Conservation (phyloP, 2,329 filamentous ascomycete species). For the Knufia fluminis region DNA sequence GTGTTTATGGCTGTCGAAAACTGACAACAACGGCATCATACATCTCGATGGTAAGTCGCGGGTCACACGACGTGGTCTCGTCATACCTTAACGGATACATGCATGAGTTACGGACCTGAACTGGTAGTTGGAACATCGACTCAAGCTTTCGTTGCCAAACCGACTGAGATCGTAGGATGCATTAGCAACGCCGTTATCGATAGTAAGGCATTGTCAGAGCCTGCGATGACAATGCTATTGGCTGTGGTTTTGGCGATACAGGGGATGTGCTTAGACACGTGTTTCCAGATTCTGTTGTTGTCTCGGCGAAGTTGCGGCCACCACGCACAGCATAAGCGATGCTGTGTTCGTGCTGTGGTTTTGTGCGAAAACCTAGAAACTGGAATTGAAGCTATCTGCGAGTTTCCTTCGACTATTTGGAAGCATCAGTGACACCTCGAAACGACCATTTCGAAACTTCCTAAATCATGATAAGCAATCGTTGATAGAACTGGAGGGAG, state of each 20-base stretch:
- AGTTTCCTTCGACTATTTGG: slow-evolving; percentile 7
- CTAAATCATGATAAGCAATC: not conserved
- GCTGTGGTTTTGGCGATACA: not conserved
- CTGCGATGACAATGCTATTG: not conserved
- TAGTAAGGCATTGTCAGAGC: not conserved
- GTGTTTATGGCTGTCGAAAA: not conserved
- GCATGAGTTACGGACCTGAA: not conserved
- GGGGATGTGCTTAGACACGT: not conserved
- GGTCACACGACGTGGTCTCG: slow-evolving; percentile 3
- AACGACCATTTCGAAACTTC: not conserved
- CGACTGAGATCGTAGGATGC: not conserved
- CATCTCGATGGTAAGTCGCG: slow-evolving; percentile 3
- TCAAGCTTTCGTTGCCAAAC: not conserved
- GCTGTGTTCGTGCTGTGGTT: slow-evolving; percentile 2
- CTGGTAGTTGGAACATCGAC: not conserved
- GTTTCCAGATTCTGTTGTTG: not conserved
- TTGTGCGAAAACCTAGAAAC: not conserved
- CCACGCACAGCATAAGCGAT: slow-evolving; percentile 1
- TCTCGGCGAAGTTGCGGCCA: not conserved
- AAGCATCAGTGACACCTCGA: slow-evolving; percentile 1
- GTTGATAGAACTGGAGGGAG: not conserved
- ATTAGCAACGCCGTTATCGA: not conserved
- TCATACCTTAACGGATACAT: slow-evolving; percentile 5
- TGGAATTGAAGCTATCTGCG: slow-evolving; percentile 4
- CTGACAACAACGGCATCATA: slow-evolving; percentile 3